phyloP scores from a whole-genome alignment of 129 eudicot species.

The Deinandra increscens region DNA sequence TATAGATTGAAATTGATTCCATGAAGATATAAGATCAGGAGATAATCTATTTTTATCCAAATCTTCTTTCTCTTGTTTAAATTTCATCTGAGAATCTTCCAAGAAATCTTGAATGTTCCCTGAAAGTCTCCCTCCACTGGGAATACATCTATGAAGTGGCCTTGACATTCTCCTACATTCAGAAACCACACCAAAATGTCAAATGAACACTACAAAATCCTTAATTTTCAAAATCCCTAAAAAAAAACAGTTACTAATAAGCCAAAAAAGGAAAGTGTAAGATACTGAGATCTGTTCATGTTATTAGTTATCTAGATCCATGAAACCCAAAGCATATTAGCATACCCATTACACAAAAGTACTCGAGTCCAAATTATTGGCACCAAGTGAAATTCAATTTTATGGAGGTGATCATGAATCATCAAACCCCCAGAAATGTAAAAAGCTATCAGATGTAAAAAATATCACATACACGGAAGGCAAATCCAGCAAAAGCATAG shows the following conservation, averaged over 20 bases:
- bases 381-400: slow-evolving; percentile 10
- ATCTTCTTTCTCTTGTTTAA: slow-evolving; percentile 71
- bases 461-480: slow-evolving; percentile 3
- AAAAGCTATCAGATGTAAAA: slow-evolving; percentile 10
- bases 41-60: slow-evolving; percentile 39
- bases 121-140: slow-evolving; percentile 64
- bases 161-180: slow-evolving; percentile 71
- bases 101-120: slow-evolving; percentile 61
- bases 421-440: slow-evolving; percentile 23
- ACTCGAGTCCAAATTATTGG: background rate
- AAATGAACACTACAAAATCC: slow-evolving; percentile 10
- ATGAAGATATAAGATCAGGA: slow-evolving; percentile 47
- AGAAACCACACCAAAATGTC: slow-evolving; percentile 28
- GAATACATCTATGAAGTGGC: slow-evolving; percentile 82
- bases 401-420: slow-evolving; percentile 29
- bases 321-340: slow-evolving; percentile 14
- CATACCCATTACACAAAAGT: slow-evolving; percentile 15
- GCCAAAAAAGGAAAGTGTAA: slow-evolving; percentile 19
- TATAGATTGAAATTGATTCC: slow-evolving; percentile 53
- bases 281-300: slow-evolving; percentile 39
- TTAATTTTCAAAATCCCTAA: background rate
- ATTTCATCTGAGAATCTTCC: slow-evolving; percentile 85
- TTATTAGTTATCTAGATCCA: slow-evolving; percentile 30
- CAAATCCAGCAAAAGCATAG: slow-evolving; percentile 25
- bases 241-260: background rate